A percentile compares a stretch with the other conserved stretches of the same genome.
These are phyloP conservation scores for Colletotrichum karsti DNA, from an alignment of 2,329 filamentous ascomycete species.

Conservation along the genomic window DNA sequence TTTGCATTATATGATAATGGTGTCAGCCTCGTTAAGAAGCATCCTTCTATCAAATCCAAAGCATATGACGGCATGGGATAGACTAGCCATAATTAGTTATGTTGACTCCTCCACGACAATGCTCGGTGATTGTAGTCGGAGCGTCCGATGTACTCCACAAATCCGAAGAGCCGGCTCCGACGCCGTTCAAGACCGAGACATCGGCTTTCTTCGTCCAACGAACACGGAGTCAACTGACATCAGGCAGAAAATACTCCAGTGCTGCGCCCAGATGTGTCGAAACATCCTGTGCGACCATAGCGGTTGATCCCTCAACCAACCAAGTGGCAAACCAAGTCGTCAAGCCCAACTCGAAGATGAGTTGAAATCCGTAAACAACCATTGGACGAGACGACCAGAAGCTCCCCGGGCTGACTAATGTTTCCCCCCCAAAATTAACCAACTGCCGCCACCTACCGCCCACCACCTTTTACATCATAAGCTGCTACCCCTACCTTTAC, in stretches of 20 bases:
- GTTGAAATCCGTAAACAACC: slow-evolving; percentile 13
- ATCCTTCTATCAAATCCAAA: no score
- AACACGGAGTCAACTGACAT: neutral
- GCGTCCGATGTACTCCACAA: slow-evolving; percentile 11
- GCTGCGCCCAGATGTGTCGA: no score
- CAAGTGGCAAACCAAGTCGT: neutral
- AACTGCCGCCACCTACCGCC: slow-evolving; percentile 29
- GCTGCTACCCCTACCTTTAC: neutral
- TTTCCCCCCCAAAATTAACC: neutral
- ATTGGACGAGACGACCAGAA: slow-evolving; percentile 1
- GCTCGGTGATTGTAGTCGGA: slow-evolving; percentile 8
- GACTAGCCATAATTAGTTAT: no score
- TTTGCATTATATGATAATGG: neutral
- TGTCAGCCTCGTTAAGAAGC: neutral
- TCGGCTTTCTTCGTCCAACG: neutral
- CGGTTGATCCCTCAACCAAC: neutral
- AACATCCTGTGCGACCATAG: neutral
- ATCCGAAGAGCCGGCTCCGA: slow-evolving; percentile 15
- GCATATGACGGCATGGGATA: no score
- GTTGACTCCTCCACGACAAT: no score
- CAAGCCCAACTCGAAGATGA: neutral
- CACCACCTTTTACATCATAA: slow-evolving; percentile 27
- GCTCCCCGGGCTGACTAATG: slow-evolving; percentile 20
- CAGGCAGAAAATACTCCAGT: neutral
- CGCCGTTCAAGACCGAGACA: neutral